These are phyloP conservation scores for Acacia crassicarpa DNA, from an alignment of 306 rosid species.

Conservation along the genomic window DNA sequence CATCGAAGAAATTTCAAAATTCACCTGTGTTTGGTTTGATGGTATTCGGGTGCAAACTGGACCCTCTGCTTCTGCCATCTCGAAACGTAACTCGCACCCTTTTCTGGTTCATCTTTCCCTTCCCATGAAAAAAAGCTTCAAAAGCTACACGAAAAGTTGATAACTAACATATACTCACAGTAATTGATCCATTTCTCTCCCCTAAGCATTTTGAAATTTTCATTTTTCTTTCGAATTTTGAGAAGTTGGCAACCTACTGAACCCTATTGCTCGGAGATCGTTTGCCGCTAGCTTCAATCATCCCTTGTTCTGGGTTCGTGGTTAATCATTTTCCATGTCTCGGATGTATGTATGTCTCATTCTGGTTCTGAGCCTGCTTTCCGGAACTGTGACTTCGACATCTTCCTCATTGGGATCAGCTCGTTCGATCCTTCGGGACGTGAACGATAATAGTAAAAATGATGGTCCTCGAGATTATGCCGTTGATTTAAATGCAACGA, in stretches of 20 bases:
- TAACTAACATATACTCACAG: neutral
- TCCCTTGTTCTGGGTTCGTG: neutral
- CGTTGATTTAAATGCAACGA: constrained; percentile 73
- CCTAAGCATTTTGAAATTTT: constrained; percentile 20
- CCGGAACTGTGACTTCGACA: constrained; percentile 32
- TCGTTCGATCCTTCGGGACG: constrained; percentile 67
- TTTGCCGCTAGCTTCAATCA: neutral
- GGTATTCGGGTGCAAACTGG: neutral
- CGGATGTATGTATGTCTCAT: constrained; percentile 35
- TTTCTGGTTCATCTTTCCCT: neutral
- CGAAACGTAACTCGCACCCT: neutral
- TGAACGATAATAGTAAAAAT: constrained; percentile 26
- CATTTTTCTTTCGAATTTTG: constrained; percentile 20
- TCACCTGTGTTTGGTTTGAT: neutral
- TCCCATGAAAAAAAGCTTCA: neutral
- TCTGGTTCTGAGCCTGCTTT: constrained; percentile 45
- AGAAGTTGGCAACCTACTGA: constrained; percentile 13
- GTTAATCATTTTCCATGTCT: constrained; percentile 40
- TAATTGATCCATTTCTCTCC: constrained; percentile 30
- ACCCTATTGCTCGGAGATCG: constrained; percentile 28
- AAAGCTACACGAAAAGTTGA: neutral
- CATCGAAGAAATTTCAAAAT: neutral
- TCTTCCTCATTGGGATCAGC: constrained; percentile 49
- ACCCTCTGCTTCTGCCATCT: neutral
- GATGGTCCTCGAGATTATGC: constrained; percentile 64